Base-by-base conservation (phyloP, 2,329 filamentous ascomycete genomes). In the Stagonosporopsis chrysanthemi region DNA sequence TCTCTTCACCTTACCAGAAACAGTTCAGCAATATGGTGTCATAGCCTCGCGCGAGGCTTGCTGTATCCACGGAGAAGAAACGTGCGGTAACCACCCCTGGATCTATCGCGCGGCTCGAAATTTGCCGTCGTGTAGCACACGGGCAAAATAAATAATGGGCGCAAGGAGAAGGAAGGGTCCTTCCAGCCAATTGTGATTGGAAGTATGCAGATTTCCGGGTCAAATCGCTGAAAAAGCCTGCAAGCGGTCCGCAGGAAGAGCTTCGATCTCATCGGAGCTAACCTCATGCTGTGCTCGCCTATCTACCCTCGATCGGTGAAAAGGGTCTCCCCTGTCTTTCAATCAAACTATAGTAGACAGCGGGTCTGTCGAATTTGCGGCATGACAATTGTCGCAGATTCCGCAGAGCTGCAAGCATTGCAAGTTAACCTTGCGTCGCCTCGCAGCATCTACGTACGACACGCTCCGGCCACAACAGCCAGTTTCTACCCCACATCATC, bases 181-280 rank as follows among this genome's bases (percentile, higher is more conserved):
- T 6, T 38, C 39, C 39, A 40, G 7, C 54, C 54, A 57, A 51
- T 52, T 12, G 19, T 26, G 12, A 19, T 12, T 5, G 15, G n/a
- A 15, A 19, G 31, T 22, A 14, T 24, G n/a, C 28, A 6, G 11
- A 26, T 24, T 19, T 17, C 19, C 41, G 22, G 14, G 17, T 48
- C 48, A 14, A 47, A 40, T 39, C 29, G 51, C 38, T 52, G 48
- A 48, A 51, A 52, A 56, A 58, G 48, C 55, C 43, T 48, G 55
- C 55, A 48, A 49, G 48, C 47, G 33, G 31, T 44, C 19, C 39
- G 44, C 22, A 41, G 45, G 46, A 40, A 42, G 26, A 31, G 14
- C 14, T 52, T 48, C 47, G 47, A 55, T 52, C 46, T 42, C 46
- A 59, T 59, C 56, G 52, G 31, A 45, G 52, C 56, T 59, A 59